Conservation (phyloP, 2,329 filamentous ascomycete genomes). For the Periconia macrospinosa region DNA sequence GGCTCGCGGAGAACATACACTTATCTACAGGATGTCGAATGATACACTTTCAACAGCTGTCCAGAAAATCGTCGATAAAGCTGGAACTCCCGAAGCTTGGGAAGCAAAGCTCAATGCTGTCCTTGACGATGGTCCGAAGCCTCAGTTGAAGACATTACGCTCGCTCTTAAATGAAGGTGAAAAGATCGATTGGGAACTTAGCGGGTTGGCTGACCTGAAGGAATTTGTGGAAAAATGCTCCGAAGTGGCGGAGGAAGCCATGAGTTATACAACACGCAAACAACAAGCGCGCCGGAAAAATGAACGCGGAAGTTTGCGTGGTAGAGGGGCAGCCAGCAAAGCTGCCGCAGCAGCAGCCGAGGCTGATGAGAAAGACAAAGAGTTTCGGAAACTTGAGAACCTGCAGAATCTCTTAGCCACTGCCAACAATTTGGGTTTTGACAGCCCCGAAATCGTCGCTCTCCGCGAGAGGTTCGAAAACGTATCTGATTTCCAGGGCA, state of each 20-base stretch:
- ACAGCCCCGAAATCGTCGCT: conserved; percentile 85
- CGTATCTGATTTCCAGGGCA: conserved; percentile 81
- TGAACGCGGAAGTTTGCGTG: conserved; percentile 82
- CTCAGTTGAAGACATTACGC: conserved; percentile 83
- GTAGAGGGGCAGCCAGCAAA: conserved; percentile 64
- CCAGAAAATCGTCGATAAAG: conserved; percentile 82
- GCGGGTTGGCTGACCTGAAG: conserved; percentile 77
- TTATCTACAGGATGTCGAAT: conserved; percentile 77
- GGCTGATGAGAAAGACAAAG: conserved; percentile 78
- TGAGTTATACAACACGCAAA: conserved; percentile 93
- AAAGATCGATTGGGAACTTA: conserved; percentile 88
- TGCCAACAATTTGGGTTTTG: conserved; percentile 86
- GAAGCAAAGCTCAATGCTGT: conserved; percentile 84
- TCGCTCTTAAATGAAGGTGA: conserved; percentile 89
- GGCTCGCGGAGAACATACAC: conserved; percentile 61
- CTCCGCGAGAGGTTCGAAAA: conserved; percentile 82
- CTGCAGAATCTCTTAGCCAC: conserved; percentile 81
- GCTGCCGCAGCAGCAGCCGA: conserved; percentile 61
- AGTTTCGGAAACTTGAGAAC: conserved; percentile 85
- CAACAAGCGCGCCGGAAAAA: conserved; percentile 96
- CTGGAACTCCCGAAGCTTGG: conserved; percentile 83
- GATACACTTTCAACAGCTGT: conserved; percentile 68
- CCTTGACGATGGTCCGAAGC: conserved; percentile 80
- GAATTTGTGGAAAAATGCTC: conserved; percentile 95
- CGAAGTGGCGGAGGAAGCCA: conserved; percentile 96